phyloP scores from a whole-genome alignment of 176 grass and related monocot species.

The Puya raimondii region DNA sequence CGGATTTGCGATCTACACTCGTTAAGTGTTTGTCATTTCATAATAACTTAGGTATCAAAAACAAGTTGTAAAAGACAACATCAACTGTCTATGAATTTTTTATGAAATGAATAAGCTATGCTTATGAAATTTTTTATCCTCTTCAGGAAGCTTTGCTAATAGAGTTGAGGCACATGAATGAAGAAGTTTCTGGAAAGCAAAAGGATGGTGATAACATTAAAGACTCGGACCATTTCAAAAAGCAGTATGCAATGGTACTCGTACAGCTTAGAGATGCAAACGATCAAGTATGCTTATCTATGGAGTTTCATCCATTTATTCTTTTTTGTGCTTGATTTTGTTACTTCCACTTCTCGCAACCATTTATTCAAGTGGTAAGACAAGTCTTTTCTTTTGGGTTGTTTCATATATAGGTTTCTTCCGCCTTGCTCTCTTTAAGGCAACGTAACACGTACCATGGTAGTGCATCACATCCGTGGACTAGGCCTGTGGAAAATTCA shows the following conservation, averaged over 20 bases:
- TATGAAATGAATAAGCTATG: neutral
- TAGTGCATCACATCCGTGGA: slow-evolving; percentile 47
- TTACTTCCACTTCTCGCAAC: neutral
- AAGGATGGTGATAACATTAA: slow-evolving; percentile 61
- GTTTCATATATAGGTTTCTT: slow-evolving; percentile 58
- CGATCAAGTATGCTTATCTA: slow-evolving; percentile 55
- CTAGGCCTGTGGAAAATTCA: slow-evolving; percentile 50
- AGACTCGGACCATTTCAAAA: slow-evolving; percentile 86
- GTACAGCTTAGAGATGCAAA: slow-evolving; percentile 90
- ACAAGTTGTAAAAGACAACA: too few species aligned
- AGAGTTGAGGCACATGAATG: slow-evolving; percentile 96
- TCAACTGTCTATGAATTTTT: neutral
- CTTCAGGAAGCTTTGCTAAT: slow-evolving; percentile 82
- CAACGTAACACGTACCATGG: slow-evolving; percentile 84
- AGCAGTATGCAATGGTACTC: slow-evolving; percentile 88
- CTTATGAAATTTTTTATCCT: slow-evolving; percentile 2
- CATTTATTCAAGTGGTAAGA: neutral
- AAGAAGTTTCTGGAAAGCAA: slow-evolving; percentile 86
- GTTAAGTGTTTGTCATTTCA: too few species aligned
- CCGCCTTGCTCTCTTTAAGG: slow-evolving; percentile 71
- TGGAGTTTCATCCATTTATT: neutral
- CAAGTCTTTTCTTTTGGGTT: neutral
- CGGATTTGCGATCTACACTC: too few species aligned
- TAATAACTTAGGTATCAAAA: too few species aligned
- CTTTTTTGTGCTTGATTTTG: neutral